Evolutionary conservation across 306 rosid species (phyloP).

Genomic region (Castanopsis chinensis): DNA sequence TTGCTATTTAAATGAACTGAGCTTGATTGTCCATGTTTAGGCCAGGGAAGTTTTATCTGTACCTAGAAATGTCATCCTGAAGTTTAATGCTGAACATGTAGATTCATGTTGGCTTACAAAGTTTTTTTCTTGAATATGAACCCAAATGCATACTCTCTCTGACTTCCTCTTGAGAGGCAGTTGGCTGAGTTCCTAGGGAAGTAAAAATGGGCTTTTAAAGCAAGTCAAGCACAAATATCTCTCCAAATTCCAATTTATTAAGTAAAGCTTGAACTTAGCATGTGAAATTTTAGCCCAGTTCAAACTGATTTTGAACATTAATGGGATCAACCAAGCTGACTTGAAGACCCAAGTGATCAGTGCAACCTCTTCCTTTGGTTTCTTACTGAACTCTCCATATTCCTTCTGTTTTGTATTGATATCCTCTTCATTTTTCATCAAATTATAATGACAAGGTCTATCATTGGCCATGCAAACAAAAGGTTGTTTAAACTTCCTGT

Average conservation of each 20-base stretch:
- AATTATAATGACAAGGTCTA: neutral
- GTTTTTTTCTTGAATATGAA: neutral
- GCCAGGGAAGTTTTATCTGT: neutral
- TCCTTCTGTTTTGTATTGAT: neutral
- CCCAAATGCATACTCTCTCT: neutral
- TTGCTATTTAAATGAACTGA: neutral
- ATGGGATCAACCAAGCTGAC: neutral
- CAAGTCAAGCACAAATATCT: neutral
- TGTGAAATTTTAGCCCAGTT: neutral
- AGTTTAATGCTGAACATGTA: neutral
- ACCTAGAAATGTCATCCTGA: neutral
- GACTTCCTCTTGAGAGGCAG: no score
- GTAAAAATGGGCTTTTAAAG: neutral
- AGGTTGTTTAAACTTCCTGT: constrained; percentile 3
- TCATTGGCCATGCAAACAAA: neutral
- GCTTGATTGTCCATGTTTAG: neutral
- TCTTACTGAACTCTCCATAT: neutral
- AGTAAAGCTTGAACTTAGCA: neutral
- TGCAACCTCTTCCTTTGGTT: neutral
- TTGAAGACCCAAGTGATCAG: neutral
- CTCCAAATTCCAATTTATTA: neutral
- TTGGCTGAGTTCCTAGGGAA: neutral
- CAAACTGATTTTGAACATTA: neutral
- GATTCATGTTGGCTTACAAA: neutral
- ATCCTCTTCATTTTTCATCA: neutral